Evolutionary conservation across 257 asterid species (phyloP).

Genomic region (Fraxinus cuspidata): DNA sequence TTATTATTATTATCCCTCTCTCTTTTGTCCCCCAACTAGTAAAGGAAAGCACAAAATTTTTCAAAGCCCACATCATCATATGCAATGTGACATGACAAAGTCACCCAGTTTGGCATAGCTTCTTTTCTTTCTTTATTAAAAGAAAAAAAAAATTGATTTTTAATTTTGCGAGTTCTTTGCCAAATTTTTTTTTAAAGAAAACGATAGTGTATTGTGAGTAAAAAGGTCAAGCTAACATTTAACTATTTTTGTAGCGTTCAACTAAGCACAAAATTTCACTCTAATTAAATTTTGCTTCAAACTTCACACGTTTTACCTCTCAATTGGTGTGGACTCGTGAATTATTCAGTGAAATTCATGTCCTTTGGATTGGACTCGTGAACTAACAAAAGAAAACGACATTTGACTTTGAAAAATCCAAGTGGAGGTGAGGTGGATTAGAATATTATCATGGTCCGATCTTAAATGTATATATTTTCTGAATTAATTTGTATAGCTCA

Average conservation of each 20-base stretch:
- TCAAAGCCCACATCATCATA: background rate
- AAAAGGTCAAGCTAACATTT: background rate
- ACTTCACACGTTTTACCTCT: too few species aligned
- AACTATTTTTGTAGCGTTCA: too few species aligned
- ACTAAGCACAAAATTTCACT: background rate
- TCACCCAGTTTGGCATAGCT: background rate
- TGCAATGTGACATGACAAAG: background rate
- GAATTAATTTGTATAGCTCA: too few species aligned
- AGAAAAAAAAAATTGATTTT: too few species aligned
- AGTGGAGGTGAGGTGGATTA: too few species aligned
- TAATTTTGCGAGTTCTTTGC: background rate
- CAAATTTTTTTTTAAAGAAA: background rate
- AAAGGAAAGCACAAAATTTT: background rate
- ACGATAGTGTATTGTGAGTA: background rate
- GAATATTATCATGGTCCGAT: too few species aligned
- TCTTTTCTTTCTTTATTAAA: background rate
- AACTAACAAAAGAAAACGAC: background rate
- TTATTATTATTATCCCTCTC: background rate
- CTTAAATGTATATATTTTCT: too few species aligned
- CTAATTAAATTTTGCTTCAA: too few species aligned
- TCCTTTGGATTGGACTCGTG: background rate
- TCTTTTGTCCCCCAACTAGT: background rate
- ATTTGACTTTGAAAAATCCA: too few species aligned
- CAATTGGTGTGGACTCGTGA: too few species aligned
- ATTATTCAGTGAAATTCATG: too few species aligned